Evolutionary conservation across 2,329 filamentous ascomycete species (phyloP).

Genomic region (Phaeosphaeria sp.): DNA sequence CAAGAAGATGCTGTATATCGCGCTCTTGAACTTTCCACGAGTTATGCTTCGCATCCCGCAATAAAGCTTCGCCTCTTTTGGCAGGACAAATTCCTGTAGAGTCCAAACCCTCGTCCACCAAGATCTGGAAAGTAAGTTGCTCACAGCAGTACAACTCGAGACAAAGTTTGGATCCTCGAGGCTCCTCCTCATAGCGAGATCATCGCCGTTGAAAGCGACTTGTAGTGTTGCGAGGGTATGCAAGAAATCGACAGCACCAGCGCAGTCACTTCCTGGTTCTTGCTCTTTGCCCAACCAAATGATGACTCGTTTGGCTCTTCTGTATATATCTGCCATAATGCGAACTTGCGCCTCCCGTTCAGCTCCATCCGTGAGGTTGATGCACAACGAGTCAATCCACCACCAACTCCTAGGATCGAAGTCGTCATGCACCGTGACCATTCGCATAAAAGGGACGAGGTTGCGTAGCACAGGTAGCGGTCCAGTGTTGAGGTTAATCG

Average conservation of each 20-base stretch:
- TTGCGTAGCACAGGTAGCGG: constrained; percentile 26
- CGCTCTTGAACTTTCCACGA: constrained; percentile 34
- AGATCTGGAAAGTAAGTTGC: constrained; percentile 27
- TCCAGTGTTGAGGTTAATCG: constrained; percentile 18
- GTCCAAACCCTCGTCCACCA: constrained; percentile 42
- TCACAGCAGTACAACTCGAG: constrained; percentile 27
- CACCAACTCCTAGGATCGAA: constrained; percentile 33
- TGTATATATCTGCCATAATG: constrained; percentile 44
- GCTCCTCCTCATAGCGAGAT: constrained; percentile 21
- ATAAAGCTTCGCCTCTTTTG: constrained; percentile 33
- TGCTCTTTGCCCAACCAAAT: constrained; percentile 35
- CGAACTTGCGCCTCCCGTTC: constrained; percentile 38
- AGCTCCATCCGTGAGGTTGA: constrained; percentile 32
- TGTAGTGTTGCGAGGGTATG: constrained; percentile 26
- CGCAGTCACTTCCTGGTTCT: constrained; percentile 29
- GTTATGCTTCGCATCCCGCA: constrained; percentile 30
- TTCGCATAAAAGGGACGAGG: constrained; percentile 29
- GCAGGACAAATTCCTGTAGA: constrained; percentile 39
- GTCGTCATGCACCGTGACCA: constrained; percentile 28
- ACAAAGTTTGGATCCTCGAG: constrained; percentile 24
- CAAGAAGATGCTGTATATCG: constrained; percentile 39
- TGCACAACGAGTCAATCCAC: constrained; percentile 43
- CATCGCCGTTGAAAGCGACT: constrained; percentile 23
- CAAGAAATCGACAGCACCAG: constrained; percentile 32
- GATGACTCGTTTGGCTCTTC: constrained; percentile 22